These are phyloP conservation scores for Fusarium vanettenii DNA, from an alignment of 2,329 filamentous ascomycete species.

Conservation along the genomic window DNA sequence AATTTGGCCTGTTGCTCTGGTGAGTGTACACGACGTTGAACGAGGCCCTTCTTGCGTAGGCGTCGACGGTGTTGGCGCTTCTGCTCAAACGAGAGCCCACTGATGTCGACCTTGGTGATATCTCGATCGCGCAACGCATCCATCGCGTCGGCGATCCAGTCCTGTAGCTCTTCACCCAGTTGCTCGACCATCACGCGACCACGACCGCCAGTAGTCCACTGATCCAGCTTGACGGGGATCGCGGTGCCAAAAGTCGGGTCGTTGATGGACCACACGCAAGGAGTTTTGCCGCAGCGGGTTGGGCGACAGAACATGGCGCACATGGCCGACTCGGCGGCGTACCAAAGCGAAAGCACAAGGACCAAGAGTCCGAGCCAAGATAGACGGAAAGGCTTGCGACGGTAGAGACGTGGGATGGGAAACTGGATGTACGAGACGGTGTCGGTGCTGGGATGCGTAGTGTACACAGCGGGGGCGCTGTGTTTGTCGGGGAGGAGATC, in stretches of 20 bases:
- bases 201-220: slow-evolving; percentile 67
- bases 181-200: slow-evolving; percentile 55
- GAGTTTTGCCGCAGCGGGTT: slow-evolving; percentile 57
- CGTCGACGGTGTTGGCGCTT: slow-evolving; percentile 63
- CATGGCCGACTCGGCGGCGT: slow-evolving; percentile 63
- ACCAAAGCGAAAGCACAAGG: slow-evolving; percentile 63
- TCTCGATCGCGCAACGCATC: slow-evolving; percentile 60
- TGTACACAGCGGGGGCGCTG: slow-evolving; percentile 29
- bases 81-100: slow-evolving; percentile 58
- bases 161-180: slow-evolving; percentile 57
- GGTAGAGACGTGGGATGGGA: slow-evolving; percentile 60
- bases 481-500: slow-evolving; percentile 16
- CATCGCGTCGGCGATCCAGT: slow-evolving; percentile 59
- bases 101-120: slow-evolving; percentile 57
- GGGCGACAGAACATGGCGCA: slow-evolving; percentile 67
- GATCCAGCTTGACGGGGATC: slow-evolving; percentile 71
- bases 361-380: slow-evolving; percentile 61
- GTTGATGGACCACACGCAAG: slow-evolving; percentile 66
- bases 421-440: slow-evolving; percentile 54
- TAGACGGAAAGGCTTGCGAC: slow-evolving; percentile 56
- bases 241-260: slow-evolving; percentile 71
- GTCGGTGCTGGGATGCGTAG: slow-evolving; percentile 9
- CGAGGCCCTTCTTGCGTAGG: slow-evolving; percentile 59
- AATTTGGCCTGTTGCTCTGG: slow-evolving; percentile 57
- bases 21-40: slow-evolving; percentile 49